phyloP scores from a whole-genome alignment of 2,329 filamentous ascomycete genomes.

The Tolypocladium tundrense region DNA sequence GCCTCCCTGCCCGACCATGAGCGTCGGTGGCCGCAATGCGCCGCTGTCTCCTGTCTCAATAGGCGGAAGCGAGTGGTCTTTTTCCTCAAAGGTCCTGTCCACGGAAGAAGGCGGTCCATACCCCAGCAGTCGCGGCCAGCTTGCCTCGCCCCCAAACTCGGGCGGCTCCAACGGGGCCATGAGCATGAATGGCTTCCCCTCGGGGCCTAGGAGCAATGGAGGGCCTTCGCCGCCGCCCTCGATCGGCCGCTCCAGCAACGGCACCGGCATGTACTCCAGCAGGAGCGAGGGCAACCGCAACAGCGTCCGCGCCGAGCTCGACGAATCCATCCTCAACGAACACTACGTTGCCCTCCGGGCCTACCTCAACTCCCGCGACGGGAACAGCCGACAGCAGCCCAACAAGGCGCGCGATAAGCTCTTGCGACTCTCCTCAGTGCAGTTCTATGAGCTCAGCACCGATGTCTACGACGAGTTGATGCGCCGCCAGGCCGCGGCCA shows the following conservation, averaged over 20 bases:
- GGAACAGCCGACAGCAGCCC: constrained; percentile 61
- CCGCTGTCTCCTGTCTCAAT: constrained; percentile 74
- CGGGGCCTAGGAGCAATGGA: constrained; percentile 45
- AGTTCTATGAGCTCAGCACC: constrained; percentile 95
- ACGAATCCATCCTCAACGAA: constrained; percentile 56
- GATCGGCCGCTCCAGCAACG: constrained; percentile 74
- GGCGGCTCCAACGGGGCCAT: constrained; percentile 46
- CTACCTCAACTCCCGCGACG: constrained; percentile 69
- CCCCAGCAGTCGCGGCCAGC: constrained; percentile 44
- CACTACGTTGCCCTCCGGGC: constrained; percentile 74
- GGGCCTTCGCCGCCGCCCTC: constrained; percentile 81
- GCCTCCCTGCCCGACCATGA: constrained; percentile 43
- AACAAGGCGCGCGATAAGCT: constrained; percentile 94
- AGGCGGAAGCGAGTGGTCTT: constrained; percentile 76
- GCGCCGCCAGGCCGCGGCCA: constrained; percentile 63
- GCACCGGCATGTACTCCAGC: constrained; percentile 58
- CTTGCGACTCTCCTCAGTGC: constrained; percentile 75
- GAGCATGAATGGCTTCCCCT: constrained; percentile 51
- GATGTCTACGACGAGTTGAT: constrained; percentile 95
- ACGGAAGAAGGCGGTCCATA: constrained; percentile 39
- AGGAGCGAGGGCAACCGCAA: constrained; percentile 55
- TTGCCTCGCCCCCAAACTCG: constrained; percentile 61
- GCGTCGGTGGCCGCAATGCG: constrained; percentile 53
- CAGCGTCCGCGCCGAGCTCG: constrained; percentile 48
- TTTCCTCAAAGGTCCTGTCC: constrained; percentile 52